phyloP scores from a whole-genome alignment of 163 green algal species.

The Chlamydomonas reinhardtii region DNA sequence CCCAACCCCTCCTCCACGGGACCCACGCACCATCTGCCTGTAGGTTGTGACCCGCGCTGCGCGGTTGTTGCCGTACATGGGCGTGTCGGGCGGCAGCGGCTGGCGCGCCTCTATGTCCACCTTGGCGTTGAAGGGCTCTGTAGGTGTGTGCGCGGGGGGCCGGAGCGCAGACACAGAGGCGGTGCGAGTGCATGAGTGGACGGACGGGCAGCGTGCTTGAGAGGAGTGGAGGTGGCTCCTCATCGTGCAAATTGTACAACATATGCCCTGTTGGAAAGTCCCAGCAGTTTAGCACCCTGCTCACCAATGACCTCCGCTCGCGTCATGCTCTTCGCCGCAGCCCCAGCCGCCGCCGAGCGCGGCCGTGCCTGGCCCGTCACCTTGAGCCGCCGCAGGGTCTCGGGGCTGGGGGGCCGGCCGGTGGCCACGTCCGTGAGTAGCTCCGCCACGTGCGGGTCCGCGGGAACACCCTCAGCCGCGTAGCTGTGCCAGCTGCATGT shows the following conservation, averaged over 20 bases:
- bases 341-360: not conserved
- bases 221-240: no score
- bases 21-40: constrained; percentile 27
- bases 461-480: constrained; percentile 5
- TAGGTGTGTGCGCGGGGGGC: not conserved
- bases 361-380: not conserved
- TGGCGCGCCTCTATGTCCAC: constrained; percentile 24
- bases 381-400: constrained; percentile 4
- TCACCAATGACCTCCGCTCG: constrained; percentile 11
- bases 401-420: not conserved
- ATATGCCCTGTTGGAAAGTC: no score
- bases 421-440: constrained; percentile 5
- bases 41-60: constrained; percentile 36
- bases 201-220: no score
- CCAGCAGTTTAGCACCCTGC: no score
- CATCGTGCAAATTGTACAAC: no score
- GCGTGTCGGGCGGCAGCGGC: constrained; percentile 5
- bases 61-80: not conserved
- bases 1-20: no score
- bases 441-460: not conserved
- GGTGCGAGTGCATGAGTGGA: not conserved
- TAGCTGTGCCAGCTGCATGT: constrained; percentile 39
- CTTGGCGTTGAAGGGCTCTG: constrained; percentile 38
- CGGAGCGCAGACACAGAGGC: not conserved
- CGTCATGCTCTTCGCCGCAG: not conserved